Evolutionary conservation across 1,284 basidiomycete species (phyloP).

Genomic region (Ustilago curta): DNA sequence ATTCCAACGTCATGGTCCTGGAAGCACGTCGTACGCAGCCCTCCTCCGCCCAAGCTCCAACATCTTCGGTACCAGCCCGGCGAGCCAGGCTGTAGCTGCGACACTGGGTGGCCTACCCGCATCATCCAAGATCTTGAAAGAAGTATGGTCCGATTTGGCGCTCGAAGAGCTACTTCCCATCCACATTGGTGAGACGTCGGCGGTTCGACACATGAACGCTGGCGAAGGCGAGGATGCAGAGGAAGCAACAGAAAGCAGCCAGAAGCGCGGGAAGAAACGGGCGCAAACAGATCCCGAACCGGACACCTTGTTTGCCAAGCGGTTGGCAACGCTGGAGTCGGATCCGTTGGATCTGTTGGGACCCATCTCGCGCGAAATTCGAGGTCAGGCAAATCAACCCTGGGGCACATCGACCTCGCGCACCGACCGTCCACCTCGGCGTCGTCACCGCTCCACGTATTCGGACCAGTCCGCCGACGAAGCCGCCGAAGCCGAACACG

Average conservation of each 20-base stretch:
- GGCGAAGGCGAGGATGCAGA: conserved; percentile 1
- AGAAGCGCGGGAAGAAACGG: conserved; percentile 21
- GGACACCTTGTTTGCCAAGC: conserved; percentile 23
- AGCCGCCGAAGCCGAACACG: conserved; percentile 33
- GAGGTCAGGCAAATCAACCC: conserved; percentile 26
- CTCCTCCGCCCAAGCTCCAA: conserved; percentile 47
- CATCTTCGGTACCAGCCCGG: conserved; percentile 38
- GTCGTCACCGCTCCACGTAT: conserved; percentile 9
- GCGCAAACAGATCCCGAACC: conserved; percentile 25
- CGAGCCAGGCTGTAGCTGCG: conserved; percentile 42
- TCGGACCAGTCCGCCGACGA: conserved; percentile 33
- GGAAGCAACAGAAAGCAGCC: not conserved
- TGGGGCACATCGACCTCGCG: conserved; percentile 28
- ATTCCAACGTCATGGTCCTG: conserved; percentile 54
- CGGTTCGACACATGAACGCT: conserved; percentile 16
- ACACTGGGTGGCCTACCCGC: conserved; percentile 36
- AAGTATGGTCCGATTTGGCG: conserved; percentile 61
- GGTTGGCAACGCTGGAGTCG: conserved; percentile 27
- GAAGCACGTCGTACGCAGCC: conserved; percentile 49
- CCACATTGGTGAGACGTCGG: conserved; percentile 29
- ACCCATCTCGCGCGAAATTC: conserved; percentile 39
- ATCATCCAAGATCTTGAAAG: conserved; percentile 27
- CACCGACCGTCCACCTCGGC: not conserved
- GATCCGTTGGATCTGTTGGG: conserved; percentile 46
- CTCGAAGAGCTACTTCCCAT: conserved; percentile 54